phyloP scores from a whole-genome alignment of 805 yeast species.

The Kregervanrija pseudodelftensis region DNA sequence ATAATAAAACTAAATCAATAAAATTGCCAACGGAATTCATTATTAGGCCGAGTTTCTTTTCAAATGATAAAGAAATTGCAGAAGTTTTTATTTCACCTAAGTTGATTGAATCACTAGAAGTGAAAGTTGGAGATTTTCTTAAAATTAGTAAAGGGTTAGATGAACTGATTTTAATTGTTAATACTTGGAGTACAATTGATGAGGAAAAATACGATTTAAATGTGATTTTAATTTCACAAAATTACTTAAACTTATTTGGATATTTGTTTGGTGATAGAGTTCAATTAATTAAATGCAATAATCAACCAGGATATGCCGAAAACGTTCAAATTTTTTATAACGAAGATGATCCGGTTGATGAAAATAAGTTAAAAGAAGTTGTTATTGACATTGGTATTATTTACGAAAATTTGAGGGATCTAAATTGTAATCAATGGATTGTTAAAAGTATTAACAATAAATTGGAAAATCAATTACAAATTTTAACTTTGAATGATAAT shows the following conservation, averaged over 20 bases:
- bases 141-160: slow-evolving; percentile 20
- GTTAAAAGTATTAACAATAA: slow-evolving; percentile 6
- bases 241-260: slow-evolving; percentile 14
- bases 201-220: slow-evolving; percentile 19
- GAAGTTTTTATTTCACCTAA: slow-evolving; percentile 20
- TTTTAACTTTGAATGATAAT: slow-evolving; percentile 10
- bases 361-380: slow-evolving; percentile 32
- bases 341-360: slow-evolving; percentile 6
- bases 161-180: slow-evolving; percentile 8
- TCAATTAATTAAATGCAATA: slow-evolving; percentile 35
- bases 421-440: slow-evolving; percentile 11
- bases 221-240: slow-evolving; percentile 20
- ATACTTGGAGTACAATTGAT: slow-evolving; percentile 18
- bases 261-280: slow-evolving; percentile 27
- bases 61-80: slow-evolving; percentile 9
- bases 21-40: slow-evolving; percentile 24
- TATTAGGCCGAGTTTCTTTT: slow-evolving; percentile 17
- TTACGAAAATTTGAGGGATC: slow-evolving; percentile 38
- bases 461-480: slow-evolving; percentile 24
- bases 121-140: slow-evolving; percentile 21
- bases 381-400: slow-evolving; percentile 52
- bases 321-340: slow-evolving; percentile 9
- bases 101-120: slow-evolving; percentile 15
- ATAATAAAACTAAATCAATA: slow-evolving; percentile 12
- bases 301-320: slow-evolving; percentile 41